Base-by-base conservation (phyloP, 495 filamentous ascomycete genomes). In the Parathielavia appendiculata region DNA sequence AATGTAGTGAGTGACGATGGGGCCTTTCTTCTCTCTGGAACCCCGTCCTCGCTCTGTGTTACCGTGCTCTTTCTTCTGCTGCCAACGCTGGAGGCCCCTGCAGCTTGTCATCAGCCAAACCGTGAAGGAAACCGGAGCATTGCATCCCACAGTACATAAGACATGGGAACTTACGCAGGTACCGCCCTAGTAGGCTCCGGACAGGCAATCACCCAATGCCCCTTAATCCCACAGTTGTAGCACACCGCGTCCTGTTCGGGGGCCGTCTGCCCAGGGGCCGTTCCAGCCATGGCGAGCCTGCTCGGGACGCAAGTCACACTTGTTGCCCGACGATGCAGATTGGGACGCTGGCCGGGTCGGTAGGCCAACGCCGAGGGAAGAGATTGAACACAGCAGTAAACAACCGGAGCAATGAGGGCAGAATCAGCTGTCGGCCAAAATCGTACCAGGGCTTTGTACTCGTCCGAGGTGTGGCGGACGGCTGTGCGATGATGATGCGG, bases 81-180 rank as follows among this genome's bases (percentile, higher is more conserved):
- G 66, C 66, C 69, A 70, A 51, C 66, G 60, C 54, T 75, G 66
- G 47, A 76, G 58, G 38, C 75, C 75, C 47, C 75, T 77, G 57
- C 32, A 13, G 1, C 1, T n/a, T 57, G 51, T 72, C 57, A 72
- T 63, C 2, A 46, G 51, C 19, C 14, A 38, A 34, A 36, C 22
- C 8, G 17, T 20, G 41, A 39, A 13, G 34, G 19, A 8, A 3
- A n/a, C 59, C 20, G 13, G 43, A 58, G 48, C 41, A 36, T 10
- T 22, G 1, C 41, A 44, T 1, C 17, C 41, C 41, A 22, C 17
- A 6, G 5, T 12, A 11, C 23, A 19, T 17, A 4, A 26, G 14
- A 34, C 14, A 16, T 8, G 43, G 51, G 17, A 45, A 83, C 86
- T 79, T 75, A 89, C 86, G 74, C 81, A 64, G 83, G 82, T 35